Evolutionary conservation across 2,329 filamentous ascomycete genomes (phyloP).

Genomic region (Sodiomyces alkalinus): DNA sequence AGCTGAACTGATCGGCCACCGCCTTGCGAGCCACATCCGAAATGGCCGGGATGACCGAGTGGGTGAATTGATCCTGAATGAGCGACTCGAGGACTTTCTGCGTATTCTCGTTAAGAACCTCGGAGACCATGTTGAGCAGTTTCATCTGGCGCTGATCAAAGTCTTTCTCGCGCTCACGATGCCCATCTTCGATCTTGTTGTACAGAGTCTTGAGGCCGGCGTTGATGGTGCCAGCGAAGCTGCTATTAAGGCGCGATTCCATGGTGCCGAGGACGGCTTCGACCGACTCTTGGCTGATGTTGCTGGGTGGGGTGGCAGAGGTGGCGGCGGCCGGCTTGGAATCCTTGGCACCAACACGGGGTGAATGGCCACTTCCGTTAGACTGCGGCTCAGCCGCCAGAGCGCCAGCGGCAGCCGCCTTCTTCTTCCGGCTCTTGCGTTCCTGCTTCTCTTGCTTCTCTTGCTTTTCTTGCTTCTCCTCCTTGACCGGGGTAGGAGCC

Average conservation of each 20-base stretch:
- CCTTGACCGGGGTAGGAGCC: conserved; percentile 13
- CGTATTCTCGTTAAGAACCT: conserved; percentile 46
- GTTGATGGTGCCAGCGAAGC: conserved; percentile 35
- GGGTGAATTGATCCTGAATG: conserved; percentile 60
- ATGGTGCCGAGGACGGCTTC: conserved; percentile 39
- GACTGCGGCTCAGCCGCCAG: conserved; percentile 28
- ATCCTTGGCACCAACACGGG: conserved; percentile 18
- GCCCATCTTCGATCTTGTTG: conserved; percentile 50
- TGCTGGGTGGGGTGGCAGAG: conserved; percentile 10
- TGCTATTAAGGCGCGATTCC: conserved; percentile 32
- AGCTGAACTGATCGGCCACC: conserved; percentile 56
- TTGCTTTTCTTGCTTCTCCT: conserved; percentile 36
- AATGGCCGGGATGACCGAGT: conserved; percentile 61
- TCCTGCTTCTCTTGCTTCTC: conserved; percentile 42
- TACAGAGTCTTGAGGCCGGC: conserved; percentile 47
- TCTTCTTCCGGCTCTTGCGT: conserved; percentile 52
- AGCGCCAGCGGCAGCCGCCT: conserved; percentile 33
- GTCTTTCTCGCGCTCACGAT: conserved; percentile 31
- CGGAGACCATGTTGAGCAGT: conserved; percentile 41
- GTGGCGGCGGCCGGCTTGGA: conserved; percentile 14
- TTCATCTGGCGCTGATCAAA: conserved; percentile 38
- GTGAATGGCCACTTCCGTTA: conserved; percentile 21
- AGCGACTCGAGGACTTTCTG: conserved; percentile 63
- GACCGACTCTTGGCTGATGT: conserved; percentile 28
- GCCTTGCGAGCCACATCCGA: conserved; percentile 50